Conservation (phyloP, 2,329 filamentous ascomycete species). For the Cladobotryum protrusum region DNA sequence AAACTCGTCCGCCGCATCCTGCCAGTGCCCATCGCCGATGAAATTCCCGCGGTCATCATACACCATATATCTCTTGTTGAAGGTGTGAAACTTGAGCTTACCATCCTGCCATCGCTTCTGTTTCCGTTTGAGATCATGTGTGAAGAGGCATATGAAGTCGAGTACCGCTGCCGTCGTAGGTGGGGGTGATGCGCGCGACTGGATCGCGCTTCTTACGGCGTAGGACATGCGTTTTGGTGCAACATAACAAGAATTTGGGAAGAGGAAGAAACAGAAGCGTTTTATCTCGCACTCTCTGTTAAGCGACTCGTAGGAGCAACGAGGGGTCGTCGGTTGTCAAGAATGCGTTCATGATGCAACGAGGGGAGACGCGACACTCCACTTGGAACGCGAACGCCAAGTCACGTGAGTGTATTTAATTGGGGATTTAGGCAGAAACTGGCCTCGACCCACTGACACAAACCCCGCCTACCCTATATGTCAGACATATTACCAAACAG, state of each 20-base stretch:
- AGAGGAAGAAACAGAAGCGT: neutral
- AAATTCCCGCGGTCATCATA: constrained; percentile 77
- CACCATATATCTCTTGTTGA: constrained; percentile 88
- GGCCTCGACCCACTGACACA: neutral
- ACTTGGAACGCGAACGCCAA: constrained; percentile 10
- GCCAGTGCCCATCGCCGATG: constrained; percentile 81
- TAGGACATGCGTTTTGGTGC: constrained; percentile 16
- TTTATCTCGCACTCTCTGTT: too few species aligned
- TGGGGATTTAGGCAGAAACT: too few species aligned
- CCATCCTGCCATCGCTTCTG: constrained; percentile 95
- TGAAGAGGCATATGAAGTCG: constrained; percentile 82
- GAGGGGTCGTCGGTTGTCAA: too few species aligned
- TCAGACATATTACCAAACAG: too few species aligned
- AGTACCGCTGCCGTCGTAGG: constrained; percentile 61
- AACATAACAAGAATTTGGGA: too few species aligned
- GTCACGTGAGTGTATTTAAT: constrained; percentile 15
- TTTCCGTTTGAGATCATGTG: constrained; percentile 77
- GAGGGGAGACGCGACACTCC: neutral
- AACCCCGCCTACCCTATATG: neutral
- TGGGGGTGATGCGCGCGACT: neutral
- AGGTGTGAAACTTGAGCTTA: constrained; percentile 76
- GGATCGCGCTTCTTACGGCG: constrained; percentile 10
- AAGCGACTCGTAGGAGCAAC: too few species aligned
- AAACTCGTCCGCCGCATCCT: constrained; percentile 46
- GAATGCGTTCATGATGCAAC: neutral